These are phyloP conservation scores for Tetrapisispora taiwanensis DNA, from an alignment of 805 yeast genomes.

Conservation along the genomic window DNA sequence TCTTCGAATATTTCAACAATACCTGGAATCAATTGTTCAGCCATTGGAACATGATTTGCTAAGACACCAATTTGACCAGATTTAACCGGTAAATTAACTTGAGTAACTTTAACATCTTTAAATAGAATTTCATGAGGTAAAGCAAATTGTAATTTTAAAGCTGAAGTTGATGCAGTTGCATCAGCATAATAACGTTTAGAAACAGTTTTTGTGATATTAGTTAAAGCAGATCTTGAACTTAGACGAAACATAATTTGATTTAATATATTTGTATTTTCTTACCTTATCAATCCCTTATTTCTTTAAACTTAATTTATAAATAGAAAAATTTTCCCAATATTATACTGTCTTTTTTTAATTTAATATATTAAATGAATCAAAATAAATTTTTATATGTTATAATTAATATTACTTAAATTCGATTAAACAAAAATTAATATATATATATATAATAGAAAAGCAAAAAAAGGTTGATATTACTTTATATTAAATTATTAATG, in stretches of 20 bases:
- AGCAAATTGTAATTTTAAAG: constrained; percentile 79
- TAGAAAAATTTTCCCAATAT: too few relatives aligned
- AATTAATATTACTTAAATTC: too few relatives aligned
- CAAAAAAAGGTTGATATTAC: too few relatives aligned
- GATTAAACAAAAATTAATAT: too few relatives aligned
- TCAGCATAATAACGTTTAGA: constrained; percentile 78
- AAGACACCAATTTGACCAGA: constrained; percentile 95
- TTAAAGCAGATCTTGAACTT: constrained; percentile 6
- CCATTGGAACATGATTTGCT: constrained; percentile 95
- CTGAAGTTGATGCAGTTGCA: constrained; percentile 67
- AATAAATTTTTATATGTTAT: too few relatives aligned
- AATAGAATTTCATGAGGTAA: constrained; percentile 73
- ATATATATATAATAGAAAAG: too few relatives aligned
- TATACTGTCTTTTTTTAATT: too few relatives aligned
- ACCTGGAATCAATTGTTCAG: constrained; percentile 95
- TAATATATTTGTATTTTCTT: not conserved
- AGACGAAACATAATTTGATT: constrained; percentile 18
- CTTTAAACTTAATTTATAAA: too few relatives aligned
- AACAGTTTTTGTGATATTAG: constrained; percentile 23
- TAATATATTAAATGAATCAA: too few relatives aligned
- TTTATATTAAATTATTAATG: too few relatives aligned
- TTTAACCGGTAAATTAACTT: constrained; percentile 92
- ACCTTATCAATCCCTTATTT: not conserved
- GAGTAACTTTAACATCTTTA: constrained; percentile 39
- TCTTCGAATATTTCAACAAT: constrained; percentile 82